A percentile compares a stretch with the other conserved stretches of the same genome.
Evolutionary conservation across 768 basidiomycete species (phyloP).

Genomic region (Kwoniella sp.): DNA sequence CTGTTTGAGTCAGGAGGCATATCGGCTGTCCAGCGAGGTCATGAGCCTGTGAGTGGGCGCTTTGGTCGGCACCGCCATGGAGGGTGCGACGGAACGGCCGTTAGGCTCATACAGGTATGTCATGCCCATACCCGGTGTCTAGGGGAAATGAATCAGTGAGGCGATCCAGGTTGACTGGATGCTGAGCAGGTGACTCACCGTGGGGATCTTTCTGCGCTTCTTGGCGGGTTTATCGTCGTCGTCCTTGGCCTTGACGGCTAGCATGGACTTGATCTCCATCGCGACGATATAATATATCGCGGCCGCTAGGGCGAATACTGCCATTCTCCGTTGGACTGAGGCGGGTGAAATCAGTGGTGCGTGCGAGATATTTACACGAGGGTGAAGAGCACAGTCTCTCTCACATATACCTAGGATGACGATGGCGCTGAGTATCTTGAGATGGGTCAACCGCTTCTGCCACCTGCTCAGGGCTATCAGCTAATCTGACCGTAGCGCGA

Average conservation of each 20-base stretch:
- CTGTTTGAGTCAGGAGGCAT: conserved; percentile 29
- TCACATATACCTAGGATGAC: conserved; percentile 36
- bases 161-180: not conserved
- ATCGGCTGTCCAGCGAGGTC: conserved; percentile 31
- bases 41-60: conserved; percentile 36
- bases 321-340: conserved; percentile 30
- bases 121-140: conserved; percentile 44
- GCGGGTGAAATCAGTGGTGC: not conserved
- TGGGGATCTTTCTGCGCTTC: conserved; percentile 29
- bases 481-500: not conserved
- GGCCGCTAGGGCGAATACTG: conserved; percentile 26
- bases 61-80: conserved; percentile 31
- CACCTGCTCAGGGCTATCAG: no score
- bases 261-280: conserved; percentile 24
- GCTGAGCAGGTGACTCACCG: conserved; percentile 16
- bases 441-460: conserved; percentile 30
- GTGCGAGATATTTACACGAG: not conserved
- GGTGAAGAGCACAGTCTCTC: conserved; percentile 13
- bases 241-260: conserved; percentile 16
- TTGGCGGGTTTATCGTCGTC: conserved; percentile 22
- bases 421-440: conserved; percentile 34
- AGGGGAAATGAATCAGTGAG: not conserved
- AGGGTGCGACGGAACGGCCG: conserved; percentile 9
- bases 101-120: conserved; percentile 40
- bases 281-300: conserved; percentile 38